Conservation (phyloP, 2,329 filamentous ascomycete species). For the Pseudogymnoascus destructans region DNA sequence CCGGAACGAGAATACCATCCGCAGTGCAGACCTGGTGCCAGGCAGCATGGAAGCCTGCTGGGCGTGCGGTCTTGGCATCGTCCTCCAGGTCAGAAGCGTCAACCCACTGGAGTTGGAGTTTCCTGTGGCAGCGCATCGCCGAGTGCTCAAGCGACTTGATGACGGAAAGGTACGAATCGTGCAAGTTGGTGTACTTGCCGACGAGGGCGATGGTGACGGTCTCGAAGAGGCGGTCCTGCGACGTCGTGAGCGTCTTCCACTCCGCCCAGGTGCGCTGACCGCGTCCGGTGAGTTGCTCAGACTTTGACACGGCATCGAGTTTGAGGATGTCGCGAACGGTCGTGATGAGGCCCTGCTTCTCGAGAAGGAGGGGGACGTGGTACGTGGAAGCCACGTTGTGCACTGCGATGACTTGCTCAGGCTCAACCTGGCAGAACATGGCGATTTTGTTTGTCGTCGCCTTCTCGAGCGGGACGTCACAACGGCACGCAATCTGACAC, state of each 20-base stretch:
- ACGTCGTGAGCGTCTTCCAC: conserved; percentile 61
- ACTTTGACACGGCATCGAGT: conserved; percentile 43
- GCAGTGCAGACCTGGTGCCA: conserved; percentile 71
- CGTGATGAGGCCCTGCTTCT: conserved; percentile 62
- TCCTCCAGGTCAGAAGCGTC: conserved; percentile 76
- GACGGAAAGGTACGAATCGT: conserved; percentile 77
- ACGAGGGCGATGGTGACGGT: conserved; percentile 73
- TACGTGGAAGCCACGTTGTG: conserved; percentile 84
- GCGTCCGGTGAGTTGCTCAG: conserved; percentile 42
- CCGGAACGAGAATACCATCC: conserved; percentile 44
- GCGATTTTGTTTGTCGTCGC: conserved; percentile 77
- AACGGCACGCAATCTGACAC: conserved; percentile 76
- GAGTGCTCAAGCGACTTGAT: conserved; percentile 83
- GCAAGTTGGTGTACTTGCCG: conserved; percentile 77
- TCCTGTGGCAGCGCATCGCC: conserved; percentile 71
- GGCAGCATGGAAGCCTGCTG: conserved; percentile 67
- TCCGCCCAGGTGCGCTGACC: conserved; percentile 61
- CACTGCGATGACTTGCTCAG: conserved; percentile 77
- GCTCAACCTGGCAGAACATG: conserved; percentile 74
- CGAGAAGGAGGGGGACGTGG: conserved; percentile 84
- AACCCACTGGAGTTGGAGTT: conserved; percentile 71
- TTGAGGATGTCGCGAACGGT: conserved; percentile 53
- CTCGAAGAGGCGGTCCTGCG: conserved; percentile 52
- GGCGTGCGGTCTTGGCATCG: conserved; percentile 44
- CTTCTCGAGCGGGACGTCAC: conserved; percentile 60